phyloP scores from a whole-genome alignment of 2,329 filamentous ascomycete genomes.

The Exophiala sp. region DNA sequence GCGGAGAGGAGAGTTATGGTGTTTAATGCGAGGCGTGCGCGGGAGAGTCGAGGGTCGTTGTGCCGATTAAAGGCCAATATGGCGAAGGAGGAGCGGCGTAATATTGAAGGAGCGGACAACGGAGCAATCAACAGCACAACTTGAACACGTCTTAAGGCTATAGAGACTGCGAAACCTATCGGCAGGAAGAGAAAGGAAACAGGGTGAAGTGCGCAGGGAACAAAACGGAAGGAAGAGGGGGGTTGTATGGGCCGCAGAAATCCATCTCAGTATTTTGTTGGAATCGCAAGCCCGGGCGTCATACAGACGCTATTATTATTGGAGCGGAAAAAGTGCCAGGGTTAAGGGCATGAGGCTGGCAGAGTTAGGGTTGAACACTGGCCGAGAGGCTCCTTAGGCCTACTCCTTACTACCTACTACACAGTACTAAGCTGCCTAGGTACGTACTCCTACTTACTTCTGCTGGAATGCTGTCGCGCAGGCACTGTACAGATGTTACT shows the following conservation, averaged over 20 bases:
- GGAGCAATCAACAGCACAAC: background rate
- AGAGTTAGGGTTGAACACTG: too few relatives aligned
- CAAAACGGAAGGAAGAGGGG: background rate
- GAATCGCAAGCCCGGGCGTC: background rate
- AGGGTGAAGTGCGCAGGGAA: background rate
- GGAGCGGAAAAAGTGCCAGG: background rate
- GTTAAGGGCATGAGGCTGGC: background rate
- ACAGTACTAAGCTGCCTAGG: too few relatives aligned
- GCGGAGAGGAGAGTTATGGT: too few relatives aligned
- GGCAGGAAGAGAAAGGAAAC: background rate
- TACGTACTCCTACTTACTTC: too few relatives aligned
- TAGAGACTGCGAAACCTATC: too few relatives aligned
- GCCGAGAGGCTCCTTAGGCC: too few relatives aligned
- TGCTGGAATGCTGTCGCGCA: too few relatives aligned
- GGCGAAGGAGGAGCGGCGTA: background rate
- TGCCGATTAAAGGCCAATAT: background rate
- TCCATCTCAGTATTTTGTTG: background rate
- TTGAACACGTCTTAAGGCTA: too few relatives aligned
- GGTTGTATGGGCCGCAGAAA: background rate
- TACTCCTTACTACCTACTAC: too few relatives aligned
- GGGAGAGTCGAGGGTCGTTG: background rate
- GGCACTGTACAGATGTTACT: too few relatives aligned
- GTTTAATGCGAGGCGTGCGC: too few relatives aligned
- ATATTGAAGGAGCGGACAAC: background rate
- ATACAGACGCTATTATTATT: background rate